Percentiles rank a stretch among this genome's conserved stretches.
Conservation (phyloP, 2,329 filamentous ascomycete species). For the Pseudogymnoascus sp. region DNA sequence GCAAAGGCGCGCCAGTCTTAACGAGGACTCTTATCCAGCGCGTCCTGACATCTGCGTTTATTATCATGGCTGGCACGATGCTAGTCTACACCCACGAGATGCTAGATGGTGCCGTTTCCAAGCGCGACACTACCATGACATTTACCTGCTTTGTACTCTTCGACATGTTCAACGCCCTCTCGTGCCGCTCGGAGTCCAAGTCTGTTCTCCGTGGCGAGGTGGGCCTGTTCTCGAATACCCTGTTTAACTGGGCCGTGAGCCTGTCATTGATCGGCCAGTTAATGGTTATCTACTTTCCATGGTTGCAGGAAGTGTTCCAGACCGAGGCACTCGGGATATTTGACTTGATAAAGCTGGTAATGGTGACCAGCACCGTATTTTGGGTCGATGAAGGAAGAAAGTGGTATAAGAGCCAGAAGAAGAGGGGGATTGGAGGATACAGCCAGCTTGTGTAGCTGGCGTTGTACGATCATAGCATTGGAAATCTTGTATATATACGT, state of each 20-base stretch:
- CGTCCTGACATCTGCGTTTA: conserved; percentile 74
- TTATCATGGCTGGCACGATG: conserved; percentile 92
- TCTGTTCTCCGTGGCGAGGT: conserved; percentile 81
- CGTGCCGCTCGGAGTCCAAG: conserved; percentile 85
- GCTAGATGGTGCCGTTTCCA: conserved; percentile 74
- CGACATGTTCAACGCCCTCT: conserved; percentile 98
- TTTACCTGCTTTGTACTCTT: conserved; percentile 99
- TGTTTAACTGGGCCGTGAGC: conserved; percentile 94
- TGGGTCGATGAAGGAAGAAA: conserved; percentile 92
- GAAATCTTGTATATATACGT: conserved; percentile 5
- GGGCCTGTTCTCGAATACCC: conserved; percentile 72
- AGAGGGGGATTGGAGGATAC: conserved; percentile 52
- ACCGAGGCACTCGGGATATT: conserved; percentile 71
- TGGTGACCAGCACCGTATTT: conserved; percentile 82
- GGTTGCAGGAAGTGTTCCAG: conserved; percentile 90
- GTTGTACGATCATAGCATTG: conserved; percentile 1
- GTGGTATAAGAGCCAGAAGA: conserved; percentile 53
- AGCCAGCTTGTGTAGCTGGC: conserved; percentile 50
- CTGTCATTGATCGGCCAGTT: conserved; percentile 78
- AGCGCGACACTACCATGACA: conserved; percentile 96
- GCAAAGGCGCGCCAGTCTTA: conserved; percentile 82
- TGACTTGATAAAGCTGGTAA: conserved; percentile 65
- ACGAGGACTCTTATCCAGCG: conserved; percentile 73
- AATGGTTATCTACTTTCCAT: conserved; percentile 89
- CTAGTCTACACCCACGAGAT: conserved; percentile 88